Base-by-base conservation (phyloP, 352 stramenopile species). In the Phytophthora niederhauseri region DNA sequence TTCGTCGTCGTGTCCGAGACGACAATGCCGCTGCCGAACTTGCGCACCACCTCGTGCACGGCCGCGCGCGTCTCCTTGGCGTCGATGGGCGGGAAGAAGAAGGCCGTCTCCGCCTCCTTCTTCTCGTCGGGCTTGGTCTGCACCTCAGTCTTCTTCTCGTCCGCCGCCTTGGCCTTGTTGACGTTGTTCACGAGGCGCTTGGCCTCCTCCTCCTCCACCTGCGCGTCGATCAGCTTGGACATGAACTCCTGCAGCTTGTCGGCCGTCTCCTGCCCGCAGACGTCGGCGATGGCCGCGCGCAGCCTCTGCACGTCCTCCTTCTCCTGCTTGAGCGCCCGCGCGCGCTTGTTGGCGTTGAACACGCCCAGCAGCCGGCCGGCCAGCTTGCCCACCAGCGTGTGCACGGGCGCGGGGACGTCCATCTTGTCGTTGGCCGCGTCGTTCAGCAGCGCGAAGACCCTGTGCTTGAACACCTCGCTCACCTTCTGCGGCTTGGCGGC, bases 1-100 rank as follows among this genome's bases (percentile, higher is more conserved):
- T 97, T 92, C 7, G 82, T 78, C 30, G 92, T 87, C 15, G 91
- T 97, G 71, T 97, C 85, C 19, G 94, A 97, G 12, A 98, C 80
- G 0, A 96, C 75, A 12, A 87, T 73, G 7, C 78, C 81, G 19
- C 78, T 78, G 45, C 80, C 78, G 36, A 92, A 84, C 55, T 90
- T 74, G 0, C 94, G 90, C 34, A 98, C 73, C 17, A 82, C 73
- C 53, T 92, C 70, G 73, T 99, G 95, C 51, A 98, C 82, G 0
- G 75, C 73, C 30, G 89, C 87, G 6, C 97, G 93, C 14, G 75
- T 81, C 30, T 97, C 78, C 61, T 98, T 98, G 53, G 92, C 77
- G 0, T 82, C 63, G 56, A 98, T 82, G 17, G 81, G 73, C 0
- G 85, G 84, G 50, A 95, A 91, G 61, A 88, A 90, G 69, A 94